Evolutionary conservation across 108 stramenopile species (phyloP).

Genomic region (Fragilariopsis cylindrus): DNA sequence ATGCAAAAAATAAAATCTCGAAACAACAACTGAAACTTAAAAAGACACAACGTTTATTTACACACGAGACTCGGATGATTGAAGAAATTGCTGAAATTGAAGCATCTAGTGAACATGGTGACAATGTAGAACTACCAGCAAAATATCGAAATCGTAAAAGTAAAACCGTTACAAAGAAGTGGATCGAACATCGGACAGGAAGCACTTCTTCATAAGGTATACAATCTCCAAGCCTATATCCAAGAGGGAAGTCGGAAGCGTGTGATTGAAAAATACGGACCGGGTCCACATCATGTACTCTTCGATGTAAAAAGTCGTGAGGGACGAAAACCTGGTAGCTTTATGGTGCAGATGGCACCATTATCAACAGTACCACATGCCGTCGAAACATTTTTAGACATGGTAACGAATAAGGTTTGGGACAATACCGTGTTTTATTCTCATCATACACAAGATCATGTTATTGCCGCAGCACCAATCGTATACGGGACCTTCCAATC

Average conservation of each 20-base stretch:
- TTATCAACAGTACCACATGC: conserved; percentile 70
- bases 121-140: background rate
- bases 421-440: conserved; percentile 64
- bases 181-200: conserved; percentile 51
- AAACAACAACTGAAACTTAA: conserved; percentile 13
- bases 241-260: conserved; percentile 36
- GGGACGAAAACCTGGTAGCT: conserved; percentile 16
- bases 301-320: conserved; percentile 37
- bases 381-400: conserved; percentile 71
- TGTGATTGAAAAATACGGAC: conserved; percentile 52
- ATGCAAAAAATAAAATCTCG: background rate
- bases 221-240: conserved; percentile 27
- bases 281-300: conserved; percentile 62
- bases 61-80: conserved; percentile 37
- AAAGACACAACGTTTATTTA: conserved; percentile 16
- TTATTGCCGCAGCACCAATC: conserved; percentile 56
- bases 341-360: conserved; percentile 63
- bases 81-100: conserved; percentile 35
- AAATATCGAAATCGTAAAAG: conserved; percentile 20
- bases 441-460: conserved; percentile 52
- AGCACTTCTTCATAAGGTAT: conserved; percentile 32
- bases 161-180: conserved; percentile 24
- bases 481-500: conserved; percentile 33
- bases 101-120: background rate
- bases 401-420: conserved; percentile 59